These are phyloP conservation scores for Chrysosporium keratinophilum DNA, from an alignment of 2,329 filamentous ascomycete genomes.

Conservation along the genomic window DNA sequence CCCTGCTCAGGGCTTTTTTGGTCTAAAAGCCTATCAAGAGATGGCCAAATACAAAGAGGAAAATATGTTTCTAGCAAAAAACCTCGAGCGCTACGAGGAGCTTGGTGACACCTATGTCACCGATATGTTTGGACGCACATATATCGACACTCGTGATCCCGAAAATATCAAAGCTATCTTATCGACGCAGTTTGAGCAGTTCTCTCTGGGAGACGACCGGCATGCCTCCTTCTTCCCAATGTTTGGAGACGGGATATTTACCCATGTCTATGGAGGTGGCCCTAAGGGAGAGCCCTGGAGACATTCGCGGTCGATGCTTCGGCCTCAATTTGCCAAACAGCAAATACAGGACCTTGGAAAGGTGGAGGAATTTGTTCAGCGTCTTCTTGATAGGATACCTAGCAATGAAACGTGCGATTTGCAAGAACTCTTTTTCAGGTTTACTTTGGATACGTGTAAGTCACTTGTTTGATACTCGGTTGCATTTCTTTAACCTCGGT, in stretches of 20 bases:
- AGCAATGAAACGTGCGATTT: conserved; percentile 54
- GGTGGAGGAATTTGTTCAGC: conserved; percentile 68
- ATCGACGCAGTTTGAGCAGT: conserved; percentile 73
- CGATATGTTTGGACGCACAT: conserved; percentile 14
- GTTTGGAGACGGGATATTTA: conserved; percentile 38
- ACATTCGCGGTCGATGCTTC: conserved; percentile 64
- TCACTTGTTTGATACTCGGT: not conserved
- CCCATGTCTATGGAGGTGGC: conserved; percentile 17
- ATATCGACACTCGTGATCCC: conserved; percentile 67
- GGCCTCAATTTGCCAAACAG: conserved; percentile 78
- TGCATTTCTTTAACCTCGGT: no score
- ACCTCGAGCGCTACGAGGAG: conserved; percentile 6
- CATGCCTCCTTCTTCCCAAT: conserved; percentile 47
- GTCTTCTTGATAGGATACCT: conserved; percentile 56
- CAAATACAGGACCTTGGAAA: conserved; percentile 70
- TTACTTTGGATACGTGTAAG: conserved; percentile 56
- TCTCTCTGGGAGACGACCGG: conserved; percentile 59
- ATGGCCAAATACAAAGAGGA: conserved; percentile 6
- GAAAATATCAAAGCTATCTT: conserved; percentile 86
- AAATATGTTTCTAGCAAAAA: conserved; percentile 5
- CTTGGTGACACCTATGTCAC: conserved; percentile 11
- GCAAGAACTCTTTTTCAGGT: conserved; percentile 69
- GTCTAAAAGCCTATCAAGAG: conserved; percentile 7
- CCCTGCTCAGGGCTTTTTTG: conserved; percentile 8
- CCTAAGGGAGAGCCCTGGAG: conserved; percentile 58